These are phyloP conservation scores for Houttuynia cordata DNA, from an alignment of 164 flowering plant genomes.

Conservation along the genomic window DNA sequence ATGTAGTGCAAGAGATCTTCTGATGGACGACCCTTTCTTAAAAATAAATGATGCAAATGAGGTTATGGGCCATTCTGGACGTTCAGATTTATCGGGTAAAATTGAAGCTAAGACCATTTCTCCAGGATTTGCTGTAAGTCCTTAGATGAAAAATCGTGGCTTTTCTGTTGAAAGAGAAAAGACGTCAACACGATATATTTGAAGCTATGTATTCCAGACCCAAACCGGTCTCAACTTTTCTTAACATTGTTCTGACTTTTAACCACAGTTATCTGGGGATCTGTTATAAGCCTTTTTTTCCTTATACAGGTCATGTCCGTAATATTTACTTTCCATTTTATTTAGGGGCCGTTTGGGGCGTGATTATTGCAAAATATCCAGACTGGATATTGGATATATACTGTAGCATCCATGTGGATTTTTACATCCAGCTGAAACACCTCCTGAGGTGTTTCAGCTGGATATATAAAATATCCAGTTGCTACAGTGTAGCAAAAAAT, in stretches of 20 bases:
- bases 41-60: conserved; percentile 40
- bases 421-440: too few relatives aligned
- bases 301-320: conserved; percentile 54
- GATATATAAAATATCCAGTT: too few relatives aligned
- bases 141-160: conserved; percentile 33
- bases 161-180: conserved; percentile 59
- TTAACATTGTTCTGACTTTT: conserved; percentile 6
- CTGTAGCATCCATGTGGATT: too few relatives aligned
- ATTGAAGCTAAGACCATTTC: conserved; percentile 8
- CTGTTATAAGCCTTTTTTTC: not conserved
- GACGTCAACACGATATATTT: conserved; percentile 71
- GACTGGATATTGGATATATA: too few relatives aligned
- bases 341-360: conserved; percentile 62
- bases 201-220: conserved; percentile 68
- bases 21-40: conserved; percentile 83
- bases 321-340: conserved; percentile 94
- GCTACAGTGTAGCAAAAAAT: too few relatives aligned
- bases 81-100: conserved; percentile 26
- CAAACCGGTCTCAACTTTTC: conserved; percentile 51
- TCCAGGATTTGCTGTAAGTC: conserved; percentile 8
- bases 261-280: not conserved
- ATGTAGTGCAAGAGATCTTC: conserved; percentile 64
- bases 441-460: too few relatives aligned
- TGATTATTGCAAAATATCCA: conserved; percentile 91
- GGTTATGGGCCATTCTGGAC: conserved; percentile 22